These are phyloP conservation scores for Annulohypoxylon truncatum DNA, from an alignment of 2,329 filamentous ascomycete species.

Conservation along the genomic window DNA sequence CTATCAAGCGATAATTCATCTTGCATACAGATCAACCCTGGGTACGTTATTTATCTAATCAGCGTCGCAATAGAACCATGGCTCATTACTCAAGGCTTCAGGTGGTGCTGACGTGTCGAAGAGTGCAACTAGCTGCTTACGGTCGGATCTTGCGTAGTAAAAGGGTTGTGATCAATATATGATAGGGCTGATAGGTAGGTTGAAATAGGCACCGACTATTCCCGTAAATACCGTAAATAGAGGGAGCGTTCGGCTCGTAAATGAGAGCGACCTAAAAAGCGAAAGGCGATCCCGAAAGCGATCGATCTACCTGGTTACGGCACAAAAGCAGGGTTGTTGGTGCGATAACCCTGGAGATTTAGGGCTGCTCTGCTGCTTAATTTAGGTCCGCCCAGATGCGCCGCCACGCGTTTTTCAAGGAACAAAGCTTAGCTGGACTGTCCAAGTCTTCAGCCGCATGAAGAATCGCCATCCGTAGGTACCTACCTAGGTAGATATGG, in stretches of 20 bases:
- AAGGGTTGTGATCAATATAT: neutral
- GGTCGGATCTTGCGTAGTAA: conserved; percentile 3
- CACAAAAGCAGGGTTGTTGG: neutral
- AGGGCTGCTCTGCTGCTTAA: conserved; percentile 12
- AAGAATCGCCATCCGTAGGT: neutral
- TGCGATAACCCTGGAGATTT: neutral
- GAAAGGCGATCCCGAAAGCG: neutral
- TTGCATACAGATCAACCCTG: neutral
- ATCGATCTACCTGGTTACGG: neutral
- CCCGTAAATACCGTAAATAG: neutral
- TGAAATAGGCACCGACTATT: neutral
- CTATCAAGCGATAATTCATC: neutral
- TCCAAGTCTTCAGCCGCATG: neutral
- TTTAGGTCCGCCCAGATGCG: neutral
- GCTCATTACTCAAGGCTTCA: neutral
- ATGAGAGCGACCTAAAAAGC: neutral
- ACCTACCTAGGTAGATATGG: too few species aligned
- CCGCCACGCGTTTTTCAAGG: conserved; percentile 1
- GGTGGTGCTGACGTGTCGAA: conserved; percentile 19
- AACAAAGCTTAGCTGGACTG: neutral
- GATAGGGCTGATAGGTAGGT: neutral
- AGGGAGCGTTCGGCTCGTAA: neutral
- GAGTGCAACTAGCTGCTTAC: conserved; percentile 7
- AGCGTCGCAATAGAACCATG: neutral
- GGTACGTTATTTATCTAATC: neutral